Evolutionary conservation across 495 filamentous ascomycete genomes (phyloP).

Genomic region (Jackrogersella minutella): DNA sequence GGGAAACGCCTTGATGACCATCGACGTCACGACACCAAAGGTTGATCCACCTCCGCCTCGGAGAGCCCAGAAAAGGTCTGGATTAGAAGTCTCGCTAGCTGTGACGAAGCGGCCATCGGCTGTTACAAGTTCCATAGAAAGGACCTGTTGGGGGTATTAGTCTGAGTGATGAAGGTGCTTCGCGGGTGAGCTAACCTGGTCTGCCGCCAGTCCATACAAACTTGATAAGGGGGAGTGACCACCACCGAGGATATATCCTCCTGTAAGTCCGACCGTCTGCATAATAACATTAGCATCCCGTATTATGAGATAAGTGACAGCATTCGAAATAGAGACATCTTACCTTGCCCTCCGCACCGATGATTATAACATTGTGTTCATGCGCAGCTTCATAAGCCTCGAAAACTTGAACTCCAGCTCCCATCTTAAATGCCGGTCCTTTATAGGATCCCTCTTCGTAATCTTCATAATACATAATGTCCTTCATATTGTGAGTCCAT

Average conservation of each 20-base stretch:
- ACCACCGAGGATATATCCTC: slow-evolving; percentile 63
- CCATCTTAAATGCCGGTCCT: slow-evolving; percentile 60
- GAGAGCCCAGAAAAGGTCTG: slow-evolving; percentile 73
- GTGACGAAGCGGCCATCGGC: slow-evolving; percentile 65
- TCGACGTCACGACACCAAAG: slow-evolving; percentile 65
- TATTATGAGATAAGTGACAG: neutral
- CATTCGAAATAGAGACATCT: neutral
- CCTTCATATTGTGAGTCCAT: slow-evolving; percentile 71
- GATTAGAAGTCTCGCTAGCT: slow-evolving; percentile 56
- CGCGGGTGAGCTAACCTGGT: slow-evolving; percentile 48
- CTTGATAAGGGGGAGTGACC: slow-evolving; percentile 58
- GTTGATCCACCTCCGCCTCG: slow-evolving; percentile 67
- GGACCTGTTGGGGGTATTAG: slow-evolving; percentile 41
- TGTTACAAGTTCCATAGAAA: slow-evolving; percentile 65
- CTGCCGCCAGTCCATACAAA: slow-evolving; percentile 59
- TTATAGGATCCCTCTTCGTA: slow-evolving; percentile 53
- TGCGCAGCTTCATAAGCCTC: slow-evolving; percentile 57
- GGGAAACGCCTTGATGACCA: slow-evolving; percentile 57
- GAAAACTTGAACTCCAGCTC: slow-evolving; percentile 55
- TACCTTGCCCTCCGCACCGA: slow-evolving; percentile 59
- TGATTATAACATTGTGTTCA: slow-evolving; percentile 49
- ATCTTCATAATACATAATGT: slow-evolving; percentile 49
- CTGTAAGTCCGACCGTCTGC: slow-evolving; percentile 59
- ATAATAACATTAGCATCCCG: neutral
- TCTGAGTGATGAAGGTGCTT: neutral